Conservation (phyloP, 257 asterid species). For the Nicotiana otophora region DNA sequence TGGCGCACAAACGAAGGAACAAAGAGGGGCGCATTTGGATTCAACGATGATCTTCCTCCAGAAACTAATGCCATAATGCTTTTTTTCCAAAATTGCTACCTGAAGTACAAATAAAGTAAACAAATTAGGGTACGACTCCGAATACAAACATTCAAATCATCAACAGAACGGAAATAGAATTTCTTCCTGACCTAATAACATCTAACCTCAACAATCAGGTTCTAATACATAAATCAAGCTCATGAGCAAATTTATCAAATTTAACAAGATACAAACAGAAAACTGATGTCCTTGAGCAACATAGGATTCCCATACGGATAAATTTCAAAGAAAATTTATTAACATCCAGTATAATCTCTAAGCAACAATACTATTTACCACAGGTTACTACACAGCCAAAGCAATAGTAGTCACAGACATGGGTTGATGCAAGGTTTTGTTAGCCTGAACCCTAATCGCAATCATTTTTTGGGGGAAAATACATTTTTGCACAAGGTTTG, state of each 20-base stretch:
- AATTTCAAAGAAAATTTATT: neutral
- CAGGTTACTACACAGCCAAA: neutral
- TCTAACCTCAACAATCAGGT: neutral
- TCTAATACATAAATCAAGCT: neutral
- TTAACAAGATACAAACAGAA: neutral
- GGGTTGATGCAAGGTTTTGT: neutral
- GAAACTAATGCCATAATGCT: slow-evolving; percentile 70
- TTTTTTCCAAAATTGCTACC: slow-evolving; percentile 8
- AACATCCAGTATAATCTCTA: neutral
- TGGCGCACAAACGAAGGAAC: slow-evolving; percentile 75
- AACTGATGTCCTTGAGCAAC: neutral
- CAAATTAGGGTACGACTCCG: neutral
- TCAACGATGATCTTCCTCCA: slow-evolving; percentile 65
- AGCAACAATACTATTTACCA: neutral
- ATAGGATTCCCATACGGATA: neutral
- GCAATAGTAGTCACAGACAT: neutral
- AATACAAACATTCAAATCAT: neutral
- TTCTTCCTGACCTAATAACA: neutral
- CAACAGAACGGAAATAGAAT: neutral
- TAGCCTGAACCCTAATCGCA: neutral
- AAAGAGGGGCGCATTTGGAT: slow-evolving; percentile 78
- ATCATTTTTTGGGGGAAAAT: neutral
- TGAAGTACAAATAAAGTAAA: neutral
- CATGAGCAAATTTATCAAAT: neutral
- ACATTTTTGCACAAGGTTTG: neutral